Evolutionary conservation across 306 rosid species (phyloP).

Genomic region (Pterocarpus macrocarpus): DNA sequence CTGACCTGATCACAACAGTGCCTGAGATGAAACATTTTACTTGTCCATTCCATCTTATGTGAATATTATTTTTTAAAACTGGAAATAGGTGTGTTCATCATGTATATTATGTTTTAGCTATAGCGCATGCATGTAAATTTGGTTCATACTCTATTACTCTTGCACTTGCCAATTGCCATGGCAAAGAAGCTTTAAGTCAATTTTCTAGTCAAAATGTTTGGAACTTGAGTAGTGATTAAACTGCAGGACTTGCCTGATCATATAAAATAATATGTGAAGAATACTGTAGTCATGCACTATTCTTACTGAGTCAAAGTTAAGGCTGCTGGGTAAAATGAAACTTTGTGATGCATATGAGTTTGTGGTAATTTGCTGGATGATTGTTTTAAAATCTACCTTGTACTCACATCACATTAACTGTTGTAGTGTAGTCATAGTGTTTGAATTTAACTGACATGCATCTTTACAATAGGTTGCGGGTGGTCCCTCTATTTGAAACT

Average conservation of each 20-base stretch:
- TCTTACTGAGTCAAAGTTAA: constrained; percentile 24
- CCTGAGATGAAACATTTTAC: constrained; percentile 13
- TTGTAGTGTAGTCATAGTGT: background rate
- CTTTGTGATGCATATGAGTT: constrained; percentile 18
- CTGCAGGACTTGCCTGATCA: constrained; percentile 10
- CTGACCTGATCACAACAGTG: constrained; percentile 6
- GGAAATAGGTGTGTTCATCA: constrained; percentile 19
- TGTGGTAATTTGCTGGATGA: constrained; percentile 1
- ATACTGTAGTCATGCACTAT: background rate
- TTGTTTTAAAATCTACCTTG: background rate
- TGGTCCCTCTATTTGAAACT: constrained; percentile 96
- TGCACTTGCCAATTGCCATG: background rate
- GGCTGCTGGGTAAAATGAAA: background rate
- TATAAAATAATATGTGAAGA: background rate
- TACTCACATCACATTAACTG: background rate
- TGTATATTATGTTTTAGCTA: constrained; percentile 2
- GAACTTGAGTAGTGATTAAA: constrained; percentile 16
- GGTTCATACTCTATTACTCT: background rate
- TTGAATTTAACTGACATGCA: constrained; percentile 34
- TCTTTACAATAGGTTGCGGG: constrained; percentile 73
- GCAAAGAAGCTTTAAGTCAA: constrained; percentile 22
- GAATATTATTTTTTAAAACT: constrained; percentile 14
- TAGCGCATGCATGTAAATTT: background rate
- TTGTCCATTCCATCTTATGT: constrained; percentile 8
- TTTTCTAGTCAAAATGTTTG: background rate